Conservation (phyloP, 352 stramenopile species). For the Phytopythium vexans region DNA sequence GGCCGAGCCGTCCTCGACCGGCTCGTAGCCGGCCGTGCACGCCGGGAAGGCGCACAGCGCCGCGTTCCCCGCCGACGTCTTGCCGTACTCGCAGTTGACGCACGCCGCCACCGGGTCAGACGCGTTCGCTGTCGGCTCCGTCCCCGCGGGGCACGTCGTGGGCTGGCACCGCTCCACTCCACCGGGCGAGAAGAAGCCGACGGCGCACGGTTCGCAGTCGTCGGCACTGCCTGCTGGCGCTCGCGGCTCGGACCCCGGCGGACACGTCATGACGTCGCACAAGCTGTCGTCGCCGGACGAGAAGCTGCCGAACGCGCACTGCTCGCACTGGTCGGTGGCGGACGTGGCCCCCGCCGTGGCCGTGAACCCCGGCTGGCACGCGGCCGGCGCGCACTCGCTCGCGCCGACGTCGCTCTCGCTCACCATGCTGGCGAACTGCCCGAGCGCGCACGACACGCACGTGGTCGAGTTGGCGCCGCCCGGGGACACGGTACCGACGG, state of each 20-base stretch:
- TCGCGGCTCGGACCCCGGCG: conserved; percentile 22
- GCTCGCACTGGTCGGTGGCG: conserved; percentile 14
- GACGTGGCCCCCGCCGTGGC: conserved; percentile 11
- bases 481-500: conserved; percentile 21
- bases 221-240: conserved; percentile 10
- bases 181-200: conserved; percentile 34
- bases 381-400: conserved; percentile 15
- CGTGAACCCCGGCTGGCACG: conserved; percentile 20
- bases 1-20: conserved; percentile 20
- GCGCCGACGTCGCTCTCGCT: conserved; percentile 18
- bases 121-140: conserved; percentile 23
- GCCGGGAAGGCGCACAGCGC: conserved; percentile 27
- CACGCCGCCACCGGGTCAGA: conserved; percentile 25
- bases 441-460: conserved; percentile 19
- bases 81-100: conserved; percentile 25
- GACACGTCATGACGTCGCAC: conserved; percentile 30
- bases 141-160: conserved; percentile 25
- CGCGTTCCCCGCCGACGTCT: conserved; percentile 27
- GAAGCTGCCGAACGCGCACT: conserved; percentile 29
- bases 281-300: conserved; percentile 17
- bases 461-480: conserved; percentile 15
- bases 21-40: conserved; percentile 42
- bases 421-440: conserved; percentile 17
- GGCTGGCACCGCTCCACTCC: conserved; percentile 18
- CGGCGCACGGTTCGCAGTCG: conserved; percentile 24